Conservation (phyloP, 768 basidiomycete species). For the Ramaria rubella region DNA sequence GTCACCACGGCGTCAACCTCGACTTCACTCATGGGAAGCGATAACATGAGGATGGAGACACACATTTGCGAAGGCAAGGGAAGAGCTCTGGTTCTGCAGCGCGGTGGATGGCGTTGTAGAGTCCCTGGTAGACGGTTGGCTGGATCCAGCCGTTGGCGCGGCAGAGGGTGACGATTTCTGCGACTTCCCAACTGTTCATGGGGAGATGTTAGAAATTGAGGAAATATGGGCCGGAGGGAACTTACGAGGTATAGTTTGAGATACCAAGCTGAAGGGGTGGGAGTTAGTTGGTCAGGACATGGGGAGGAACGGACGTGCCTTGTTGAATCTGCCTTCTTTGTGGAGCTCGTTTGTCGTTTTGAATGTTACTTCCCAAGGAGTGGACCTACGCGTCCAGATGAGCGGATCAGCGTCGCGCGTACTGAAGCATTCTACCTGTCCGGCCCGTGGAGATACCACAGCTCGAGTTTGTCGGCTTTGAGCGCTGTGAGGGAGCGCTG, state of each 20-base stretch:
- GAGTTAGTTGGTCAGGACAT: no score
- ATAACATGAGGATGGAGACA: not conserved
- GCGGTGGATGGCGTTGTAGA: constrained; percentile 41
- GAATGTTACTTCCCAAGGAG: constrained; percentile 41
- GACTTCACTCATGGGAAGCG: not conserved
- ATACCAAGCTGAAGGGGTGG: no score
- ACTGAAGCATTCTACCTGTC: no score
- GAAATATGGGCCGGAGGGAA: constrained; percentile 32
- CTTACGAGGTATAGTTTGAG: constrained; percentile 32
- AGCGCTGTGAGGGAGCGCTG: constrained; percentile 34
- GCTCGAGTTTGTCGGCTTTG: constrained; percentile 39
- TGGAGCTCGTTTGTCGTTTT: constrained; percentile 41
- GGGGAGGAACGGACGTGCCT: constrained; percentile 2
- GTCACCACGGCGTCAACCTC: not conserved
- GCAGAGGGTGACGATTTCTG: constrained; percentile 38
- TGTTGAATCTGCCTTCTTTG: constrained; percentile 45
- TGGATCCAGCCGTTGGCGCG: constrained; percentile 38
- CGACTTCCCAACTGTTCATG: constrained; percentile 34
- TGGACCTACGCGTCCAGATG: constrained; percentile 31
- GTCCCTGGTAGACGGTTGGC: constrained; percentile 42
- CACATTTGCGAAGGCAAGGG: constrained; percentile 35
- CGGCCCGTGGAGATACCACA: constrained; percentile 44
- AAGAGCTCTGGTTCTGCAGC: constrained; percentile 35
- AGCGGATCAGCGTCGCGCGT: constrained; percentile 16
- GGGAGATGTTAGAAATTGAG: not conserved